Base-by-base conservation (phyloP, 2,329 filamentous ascomycete species). In the Aspergillus brunneoviolaceus region DNA sequence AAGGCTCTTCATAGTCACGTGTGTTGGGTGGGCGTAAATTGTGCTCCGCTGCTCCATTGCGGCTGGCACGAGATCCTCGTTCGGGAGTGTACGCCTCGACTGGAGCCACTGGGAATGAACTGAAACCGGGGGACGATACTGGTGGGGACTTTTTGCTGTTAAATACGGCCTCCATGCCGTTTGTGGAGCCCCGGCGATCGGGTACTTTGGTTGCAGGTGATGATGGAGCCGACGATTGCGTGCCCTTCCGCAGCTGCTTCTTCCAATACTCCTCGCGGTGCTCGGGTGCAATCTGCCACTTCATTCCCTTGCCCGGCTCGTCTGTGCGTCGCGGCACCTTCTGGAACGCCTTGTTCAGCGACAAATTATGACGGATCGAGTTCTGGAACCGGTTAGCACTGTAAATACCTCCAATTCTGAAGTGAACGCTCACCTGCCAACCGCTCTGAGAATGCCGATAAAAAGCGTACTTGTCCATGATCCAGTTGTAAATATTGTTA, bases 261-360 rank as follows among this genome's bases (percentile, higher is more conserved):
- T 90, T 90, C 61, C 92, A 84, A 81, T 97, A 96, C 56, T 96
- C 94, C 19, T 97, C 91, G 52, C 89, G 87, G 65, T 89, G 85
- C 64, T 96, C 91, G 1, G 90, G 84, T 4, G 91, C 87, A 70
- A 99, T 93, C 76, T 94, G 91, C 95, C 95, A 99, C 74, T 98
- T 98, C 92, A 97, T 98, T 29, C 95, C 95, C 75, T 99, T 99
- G 12, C 95, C 95, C 23, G 95, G 95, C 74, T 99, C 95, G 68
- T 98, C 92, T 0, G 92, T 96, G 16, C 91, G 89, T 51, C 95
- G 88, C 3, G 95, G 90, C 9, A 96, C 90, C 76, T 99, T 99
- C 68, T 92, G 88, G 71, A 99, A 99, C 0, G 89, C 87, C 74
- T 97, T 96, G 76, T 96, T 98, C 48, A 99, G 79, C 1, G 95